Evolutionary conservation across 2,329 filamentous ascomycete genomes (phyloP).

Genomic region (Colletotrichum filicis): DNA sequence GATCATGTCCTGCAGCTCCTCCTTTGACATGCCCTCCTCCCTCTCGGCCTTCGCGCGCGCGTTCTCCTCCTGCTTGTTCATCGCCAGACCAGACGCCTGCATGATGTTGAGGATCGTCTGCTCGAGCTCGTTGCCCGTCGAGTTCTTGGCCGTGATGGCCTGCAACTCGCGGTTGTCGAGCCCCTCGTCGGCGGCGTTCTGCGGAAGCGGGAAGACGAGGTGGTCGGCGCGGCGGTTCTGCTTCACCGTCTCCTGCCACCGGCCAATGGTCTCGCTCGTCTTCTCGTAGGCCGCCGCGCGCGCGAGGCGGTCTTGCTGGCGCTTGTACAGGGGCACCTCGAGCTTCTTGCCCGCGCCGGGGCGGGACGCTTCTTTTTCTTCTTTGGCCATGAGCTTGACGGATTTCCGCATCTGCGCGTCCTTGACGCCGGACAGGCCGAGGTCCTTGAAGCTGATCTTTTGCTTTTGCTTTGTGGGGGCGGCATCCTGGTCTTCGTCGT

Average conservation of each 20-base stretch:
- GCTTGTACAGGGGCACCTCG: constrained; percentile 82
- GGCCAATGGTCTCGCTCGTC: constrained; percentile 88
- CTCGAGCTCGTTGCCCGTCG: constrained; percentile 81
- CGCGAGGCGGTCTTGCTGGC: constrained; percentile 87
- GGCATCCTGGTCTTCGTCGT: constrained; percentile 62
- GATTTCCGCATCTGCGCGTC: constrained; percentile 83
- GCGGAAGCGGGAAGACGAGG: constrained; percentile 85
- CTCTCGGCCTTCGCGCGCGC: constrained; percentile 72
- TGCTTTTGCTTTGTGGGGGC: constrained; percentile 40
- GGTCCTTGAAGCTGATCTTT: constrained; percentile 81
- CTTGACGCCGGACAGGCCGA: constrained; percentile 76
- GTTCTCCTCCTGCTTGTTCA: constrained; percentile 53
- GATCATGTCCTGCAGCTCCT: constrained; percentile 77
- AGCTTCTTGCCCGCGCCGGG: constrained; percentile 72
- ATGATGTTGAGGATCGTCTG: constrained; percentile 88
- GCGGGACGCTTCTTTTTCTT: constrained; percentile 59
- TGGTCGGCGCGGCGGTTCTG: constrained; percentile 92
- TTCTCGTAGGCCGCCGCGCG: constrained; percentile 87
- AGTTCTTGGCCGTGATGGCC: constrained; percentile 71
- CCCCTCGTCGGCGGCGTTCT: constrained; percentile 72
- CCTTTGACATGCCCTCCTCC: constrained; percentile 76
- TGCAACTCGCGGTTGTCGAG: constrained; percentile 71
- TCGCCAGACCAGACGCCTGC: constrained; percentile 83
- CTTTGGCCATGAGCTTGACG: constrained; percentile 77
- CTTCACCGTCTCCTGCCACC: constrained; percentile 96